phyloP scores from a whole-genome alignment of 2,329 filamentous ascomycete species.

The Stagonosporopsis rhizophila region DNA sequence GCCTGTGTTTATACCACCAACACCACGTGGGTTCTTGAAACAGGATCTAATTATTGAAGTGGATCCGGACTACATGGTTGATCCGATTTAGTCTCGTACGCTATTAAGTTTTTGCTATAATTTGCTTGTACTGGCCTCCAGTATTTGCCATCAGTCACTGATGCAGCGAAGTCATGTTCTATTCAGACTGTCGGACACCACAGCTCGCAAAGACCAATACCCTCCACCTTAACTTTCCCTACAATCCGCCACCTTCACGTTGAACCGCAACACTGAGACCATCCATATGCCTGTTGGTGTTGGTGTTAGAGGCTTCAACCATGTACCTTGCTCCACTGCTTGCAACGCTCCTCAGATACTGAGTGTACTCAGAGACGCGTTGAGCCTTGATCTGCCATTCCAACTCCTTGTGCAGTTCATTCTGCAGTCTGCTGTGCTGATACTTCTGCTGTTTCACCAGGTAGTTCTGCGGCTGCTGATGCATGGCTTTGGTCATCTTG shows the following conservation, averaged over 20 bases:
- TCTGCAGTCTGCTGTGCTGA: background rate
- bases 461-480: background rate
- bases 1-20: slow-evolving; percentile 32
- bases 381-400: slow-evolving; percentile 30
- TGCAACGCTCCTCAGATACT: slow-evolving; percentile 27
- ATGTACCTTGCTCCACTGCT: slow-evolving; percentile 18
- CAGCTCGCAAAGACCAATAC: too few species aligned
- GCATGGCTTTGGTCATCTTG: background rate
- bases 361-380: slow-evolving; percentile 31
- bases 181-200: slow-evolving; percentile 8
- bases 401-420: slow-evolving; percentile 11
- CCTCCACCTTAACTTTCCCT: background rate
- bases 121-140: background rate
- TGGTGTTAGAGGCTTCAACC: slow-evolving; percentile 9
- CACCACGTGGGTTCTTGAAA: slow-evolving; percentile 1
- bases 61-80: slow-evolving; percentile 37
- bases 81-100: background rate
- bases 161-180: background rate
- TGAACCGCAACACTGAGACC: background rate
- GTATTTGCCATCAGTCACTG: background rate
- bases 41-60: slow-evolving; percentile 38
- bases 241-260: background rate
- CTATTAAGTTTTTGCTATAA: background rate
- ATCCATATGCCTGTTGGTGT: background rate
- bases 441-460: background rate